Evolutionary conservation across 176 grass and related monocot genomes (phyloP), one percentile per base, ranked within the genome.

Genomic region (Oryza glaberrima): DNA sequence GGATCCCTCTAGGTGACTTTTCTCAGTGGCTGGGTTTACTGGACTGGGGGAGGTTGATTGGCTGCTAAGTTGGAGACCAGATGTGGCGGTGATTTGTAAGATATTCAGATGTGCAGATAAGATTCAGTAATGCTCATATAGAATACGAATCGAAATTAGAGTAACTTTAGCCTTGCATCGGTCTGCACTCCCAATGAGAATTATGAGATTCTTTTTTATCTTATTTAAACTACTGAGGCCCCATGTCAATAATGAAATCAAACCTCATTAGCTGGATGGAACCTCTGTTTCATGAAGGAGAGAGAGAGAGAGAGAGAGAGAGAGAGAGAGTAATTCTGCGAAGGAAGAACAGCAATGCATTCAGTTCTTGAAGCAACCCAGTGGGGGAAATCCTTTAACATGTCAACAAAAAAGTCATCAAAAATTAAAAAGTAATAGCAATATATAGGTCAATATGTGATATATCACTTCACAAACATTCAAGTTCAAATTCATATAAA

Each of bases 41-140:
- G 41, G 65, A 77, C 85, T 70, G 72, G 65, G 65, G 73, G 54
- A 88, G 54, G 73, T 77, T 69, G 26, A 20, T 70, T 82, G 49
- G 64, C 36, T 69, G 25, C 35, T 81, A 61, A 76, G 78, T 45
- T 82, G 41, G 35, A 76, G 69, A 70, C 83, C 48, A 78, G 28
- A 7, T 54, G 40, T 63, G 36, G 36, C 40, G 9, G 7, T 13
- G 76, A 49, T 49, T 65, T 49, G 28, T 28, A 23, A 40, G 19
- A 56, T 6, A 38, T 38, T 38, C 36, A 38, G 36, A 38, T 38
- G 36, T 6, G 36, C 36, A 38, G 36, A 38, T 56, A 19, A 34
- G 52, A 65, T 85, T 72, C 72, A 67, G 13, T 35, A 49, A 56
- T 56, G 17, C 52, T 56, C 20, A 25, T 10, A 16, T 58, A 7